A percentile compares a stretch with the other conserved stretches of the same genome.
Conservation (phyloP, 2,329 filamentous ascomycete genomes). For the Fusarium sacchari region DNA sequence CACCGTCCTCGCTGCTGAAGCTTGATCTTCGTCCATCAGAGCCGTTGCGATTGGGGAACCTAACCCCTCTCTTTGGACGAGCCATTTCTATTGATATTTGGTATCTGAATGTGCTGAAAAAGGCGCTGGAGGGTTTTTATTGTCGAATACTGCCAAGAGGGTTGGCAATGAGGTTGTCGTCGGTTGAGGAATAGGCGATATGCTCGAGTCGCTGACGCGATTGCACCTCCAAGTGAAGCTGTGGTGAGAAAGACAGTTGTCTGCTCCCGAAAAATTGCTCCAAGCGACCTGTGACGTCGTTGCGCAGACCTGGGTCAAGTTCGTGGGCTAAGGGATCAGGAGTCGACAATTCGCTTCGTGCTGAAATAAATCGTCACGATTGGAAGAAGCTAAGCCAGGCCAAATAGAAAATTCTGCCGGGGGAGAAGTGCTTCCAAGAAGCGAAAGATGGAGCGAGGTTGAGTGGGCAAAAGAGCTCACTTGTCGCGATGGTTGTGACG, state of each 20-base stretch:
- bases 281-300: conserved; percentile 24
- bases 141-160: background rate
- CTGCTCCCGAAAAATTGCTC: conserved; percentile 2
- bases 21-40: conserved; percentile 71
- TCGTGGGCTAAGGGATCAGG: conserved; percentile 18
- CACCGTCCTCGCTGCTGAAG: conserved; percentile 72
- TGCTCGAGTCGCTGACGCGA: conserved; percentile 5
- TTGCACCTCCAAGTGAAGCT: background rate
- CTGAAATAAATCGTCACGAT: conserved; percentile 15
- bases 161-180: conserved; percentile 17
- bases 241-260: background rate
- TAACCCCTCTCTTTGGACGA: conserved; percentile 61
- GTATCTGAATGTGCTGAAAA: conserved; percentile 2
- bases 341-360: conserved; percentile 14
- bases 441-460: conserved; percentile 1
- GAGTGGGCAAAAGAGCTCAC: conserved; percentile 32
- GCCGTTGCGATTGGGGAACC: conserved; percentile 60
- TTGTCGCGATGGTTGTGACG: conserved; percentile 33
- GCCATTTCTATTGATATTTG: conserved; percentile 44
- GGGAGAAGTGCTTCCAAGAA: conserved; percentile 6
- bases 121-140: background rate
- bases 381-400: background rate
- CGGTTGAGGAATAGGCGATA: background rate
- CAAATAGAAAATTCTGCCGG: background rate
- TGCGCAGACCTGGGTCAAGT: conserved; percentile 16